Base-by-base conservation (phyloP, 495 filamentous ascomycete genomes). In the Lepraria neglecta region DNA sequence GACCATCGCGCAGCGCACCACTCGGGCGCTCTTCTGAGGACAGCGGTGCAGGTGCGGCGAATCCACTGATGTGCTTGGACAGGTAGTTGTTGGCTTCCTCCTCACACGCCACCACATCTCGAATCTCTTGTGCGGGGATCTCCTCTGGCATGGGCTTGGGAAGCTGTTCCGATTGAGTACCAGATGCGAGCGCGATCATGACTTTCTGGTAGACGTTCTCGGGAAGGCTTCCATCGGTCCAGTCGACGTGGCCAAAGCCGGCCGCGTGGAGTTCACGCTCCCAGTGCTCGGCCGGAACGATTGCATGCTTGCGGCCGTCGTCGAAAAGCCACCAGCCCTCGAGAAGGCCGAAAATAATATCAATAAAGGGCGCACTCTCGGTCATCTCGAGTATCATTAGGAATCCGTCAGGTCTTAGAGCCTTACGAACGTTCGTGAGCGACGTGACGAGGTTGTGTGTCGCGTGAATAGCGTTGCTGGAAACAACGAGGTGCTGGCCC, bases 251-350 rank as follows among this genome's bases (percentile, higher is more conserved):
- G 12, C 72, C 72, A 64, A 68, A 83, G 0, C 80, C 81, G 0
- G 60, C 74, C 1, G 67, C 44, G n/a, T 73, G 69, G 7, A 84
- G 59, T 15, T 68, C 69, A 0, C 45, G 38, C 35, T 77, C 67
- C 80, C 79, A 82, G 0, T 48, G 35, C 0, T 46, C 17, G 30
- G 71, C 63, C 19, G 63, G 46, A 0, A 70, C 64, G 3, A 82
- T 52, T 0, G 76, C 78, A 66, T 83, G 78, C 4, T 35, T 47
- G 0, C 80, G 75, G 1, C 80, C 78, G 63, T 83, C 79, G 5
- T 73, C 71, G 28, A 78, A 78, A 15, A 77, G 69, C 79, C 79
- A 82, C 80, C 80, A 83, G 6, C 80, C 79, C 24, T 80, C 75
- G 0, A 82, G 69, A 14, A 78, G 63, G 1, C 80, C 80, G 51